Base-by-base conservation (phyloP, 257 asterid genomes). In the Ocimum tenuiflorum region DNA sequence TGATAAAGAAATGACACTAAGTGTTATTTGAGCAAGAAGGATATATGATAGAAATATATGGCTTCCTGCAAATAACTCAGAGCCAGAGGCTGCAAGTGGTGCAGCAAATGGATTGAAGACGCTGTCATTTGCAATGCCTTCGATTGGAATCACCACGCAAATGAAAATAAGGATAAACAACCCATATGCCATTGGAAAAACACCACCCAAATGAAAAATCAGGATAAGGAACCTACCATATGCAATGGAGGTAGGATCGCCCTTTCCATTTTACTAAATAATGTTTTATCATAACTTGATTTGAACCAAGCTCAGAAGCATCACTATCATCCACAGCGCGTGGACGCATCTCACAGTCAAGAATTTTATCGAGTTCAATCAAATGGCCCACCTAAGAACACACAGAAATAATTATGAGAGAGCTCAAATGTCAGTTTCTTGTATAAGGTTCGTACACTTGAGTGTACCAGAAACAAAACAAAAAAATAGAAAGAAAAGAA, bases 241-340 rank as follows among this genome's bases (percentile, higher is more conserved):
- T 64, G 80, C 99, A 88, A 64, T 94, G 99, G 71, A 94, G 87
- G 85, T 94, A 85, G 27, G 99, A 94, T 75, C 74, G 55, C 60
- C 95, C 97, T 77, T 90, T 94, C 99, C 99, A 94, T 78, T 94
- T 94, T 33, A 94, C 88, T 73, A 94, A 82, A 80, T 88, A 94
- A 76, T 94, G 99, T 72, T 88, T 94, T 78, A 79, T 86, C 79
- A 85, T 77, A 75, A 76, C 86, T 82, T 88, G 97, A 79, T 85
- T 80, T 10, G 95, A 80, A 24, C 95, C 99, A 27, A 80, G 80
- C 65, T 77, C 73, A 35, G 94, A 74, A 48, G 83, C 87, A 78
- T 87, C 91, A 60, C 55, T 71, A 60, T 89, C 95, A 69, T 85
- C 81, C 20, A 80, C 83, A 67, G 78, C 80, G 42, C 85, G 75